Evolutionary conservation across 1,284 basidiomycete species (phyloP).

Genomic region (Naganishia liquefaciens): DNA sequence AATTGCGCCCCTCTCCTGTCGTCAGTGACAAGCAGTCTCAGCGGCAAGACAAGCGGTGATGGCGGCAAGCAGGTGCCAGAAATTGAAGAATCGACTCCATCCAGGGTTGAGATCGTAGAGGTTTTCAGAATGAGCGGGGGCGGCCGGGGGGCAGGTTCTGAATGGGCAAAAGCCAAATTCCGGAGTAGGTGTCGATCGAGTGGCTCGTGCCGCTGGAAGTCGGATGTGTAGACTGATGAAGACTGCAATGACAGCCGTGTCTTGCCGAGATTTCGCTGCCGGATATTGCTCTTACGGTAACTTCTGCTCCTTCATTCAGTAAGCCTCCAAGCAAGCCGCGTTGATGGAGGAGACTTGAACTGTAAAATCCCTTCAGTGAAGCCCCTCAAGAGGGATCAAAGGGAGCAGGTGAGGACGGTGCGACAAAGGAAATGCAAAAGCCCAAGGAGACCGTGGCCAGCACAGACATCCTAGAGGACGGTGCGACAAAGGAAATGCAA

Average conservation of each 20-base stretch:
- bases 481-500: background rate
- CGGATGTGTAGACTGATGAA: background rate
- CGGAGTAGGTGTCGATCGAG: constrained; percentile 38
- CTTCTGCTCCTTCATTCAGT: constrained; percentile 53
- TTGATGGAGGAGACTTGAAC: background rate
- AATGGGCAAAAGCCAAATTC: constrained; percentile 46
- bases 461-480: too few species aligned
- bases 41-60: constrained; percentile 3
- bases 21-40: constrained; percentile 2
- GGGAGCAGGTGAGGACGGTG: background rate
- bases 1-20: constrained; percentile 17
- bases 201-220: background rate
- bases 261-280: constrained; percentile 48
- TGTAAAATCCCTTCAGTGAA: background rate
- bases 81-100: constrained; percentile 31
- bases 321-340: background rate
- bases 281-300: constrained; percentile 51
- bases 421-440: background rate
- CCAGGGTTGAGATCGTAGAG: constrained; percentile 42
- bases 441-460: too few species aligned
- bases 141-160: constrained; percentile 49
- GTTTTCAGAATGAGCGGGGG: constrained; percentile 53
- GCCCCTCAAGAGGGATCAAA: background rate
- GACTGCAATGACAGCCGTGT: constrained; percentile 39
- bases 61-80: constrained; percentile 11